Evolutionary conservation across 805 yeast species (phyloP).

Genomic region (Nakazawaea populi): DNA sequence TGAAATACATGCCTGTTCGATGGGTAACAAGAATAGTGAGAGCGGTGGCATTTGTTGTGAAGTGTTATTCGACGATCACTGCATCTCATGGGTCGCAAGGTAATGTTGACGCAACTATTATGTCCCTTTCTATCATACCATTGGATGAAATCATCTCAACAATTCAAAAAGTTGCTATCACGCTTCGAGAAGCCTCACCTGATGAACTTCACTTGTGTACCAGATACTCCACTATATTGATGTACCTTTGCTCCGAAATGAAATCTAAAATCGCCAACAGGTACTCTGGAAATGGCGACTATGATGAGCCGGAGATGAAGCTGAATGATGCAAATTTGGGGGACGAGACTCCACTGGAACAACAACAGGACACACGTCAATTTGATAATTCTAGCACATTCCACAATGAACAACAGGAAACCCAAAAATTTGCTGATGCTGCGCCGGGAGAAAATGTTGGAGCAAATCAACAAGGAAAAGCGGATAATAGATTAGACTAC

Average conservation of each 20-base stretch:
- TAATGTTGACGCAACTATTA: slow-evolving; percentile 37
- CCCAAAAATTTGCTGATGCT: not conserved
- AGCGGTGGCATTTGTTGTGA: slow-evolving; percentile 86
- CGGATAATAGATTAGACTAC: not conserved
- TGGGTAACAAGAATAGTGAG: slow-evolving; percentile 85
- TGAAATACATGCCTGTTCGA: slow-evolving; percentile 82
- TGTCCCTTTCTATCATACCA: slow-evolving; percentile 59
- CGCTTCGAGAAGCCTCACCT: slow-evolving; percentile 77
- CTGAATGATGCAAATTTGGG: not conserved
- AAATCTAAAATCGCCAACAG: slow-evolving; percentile 29
- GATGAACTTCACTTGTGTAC: slow-evolving; percentile 84
- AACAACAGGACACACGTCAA: not conserved
- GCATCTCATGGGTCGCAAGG: slow-evolving; percentile 11
- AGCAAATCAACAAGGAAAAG: not conserved
- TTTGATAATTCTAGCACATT: not conserved
- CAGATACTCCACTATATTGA: slow-evolving; percentile 68
- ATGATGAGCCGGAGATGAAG: slow-evolving; percentile 1
- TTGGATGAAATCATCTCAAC: slow-evolving; percentile 63
- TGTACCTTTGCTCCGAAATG: slow-evolving; percentile 74
- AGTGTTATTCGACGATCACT: slow-evolving; percentile 68
- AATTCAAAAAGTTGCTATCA: slow-evolving; percentile 67
- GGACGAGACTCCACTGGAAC: not conserved
- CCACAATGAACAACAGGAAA: not conserved
- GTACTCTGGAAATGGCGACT: slow-evolving; percentile 17
- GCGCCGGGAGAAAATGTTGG: not conserved